phyloP scores from a whole-genome alignment of 2,329 filamentous ascomycete species.

The Tympanopsis confertula region DNA sequence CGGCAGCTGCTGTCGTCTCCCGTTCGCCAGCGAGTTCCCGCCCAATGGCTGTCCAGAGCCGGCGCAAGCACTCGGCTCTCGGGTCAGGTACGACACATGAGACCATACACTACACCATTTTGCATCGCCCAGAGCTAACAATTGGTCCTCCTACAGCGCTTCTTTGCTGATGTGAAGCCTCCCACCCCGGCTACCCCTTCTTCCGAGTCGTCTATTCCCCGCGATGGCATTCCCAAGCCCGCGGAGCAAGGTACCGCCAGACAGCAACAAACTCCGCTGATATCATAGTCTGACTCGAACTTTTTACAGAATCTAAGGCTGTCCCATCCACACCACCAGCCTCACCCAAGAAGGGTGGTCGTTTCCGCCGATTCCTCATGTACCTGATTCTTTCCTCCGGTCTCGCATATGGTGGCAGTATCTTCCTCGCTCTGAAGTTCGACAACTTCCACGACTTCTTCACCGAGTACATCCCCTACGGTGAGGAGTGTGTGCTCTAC shows the following conservation, averaged over 20 bases:
- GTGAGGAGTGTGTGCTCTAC: constrained; percentile 87
- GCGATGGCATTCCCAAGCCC: not conserved
- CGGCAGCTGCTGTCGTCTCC: not conserved
- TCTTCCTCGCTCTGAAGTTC: constrained; percentile 84
- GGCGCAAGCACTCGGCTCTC: not conserved
- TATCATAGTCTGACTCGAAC: not conserved
- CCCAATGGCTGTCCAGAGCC: constrained; percentile 1
- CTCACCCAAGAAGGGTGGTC: constrained; percentile 36
- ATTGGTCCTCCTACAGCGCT: not conserved
- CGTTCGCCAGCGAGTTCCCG: not conserved
- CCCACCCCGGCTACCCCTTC: not conserved
- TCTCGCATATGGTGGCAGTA: constrained; percentile 73
- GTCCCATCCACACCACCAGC: not conserved
- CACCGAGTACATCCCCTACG: constrained; percentile 89
- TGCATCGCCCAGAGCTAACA: too few relatives aligned
- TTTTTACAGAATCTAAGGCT: not conserved
- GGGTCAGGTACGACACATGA: not conserved
- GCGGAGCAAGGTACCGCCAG: not conserved
- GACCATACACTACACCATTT: too few relatives aligned
- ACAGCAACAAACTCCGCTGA: not conserved
- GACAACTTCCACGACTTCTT: constrained; percentile 99
- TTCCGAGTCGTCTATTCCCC: not conserved
- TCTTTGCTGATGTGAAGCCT: not conserved
- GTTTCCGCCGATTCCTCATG: constrained; percentile 62
- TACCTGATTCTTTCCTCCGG: constrained; percentile 66